phyloP scores from a whole-genome alignment of 805 yeast species.

The Kluyveromyces starmeri region DNA sequence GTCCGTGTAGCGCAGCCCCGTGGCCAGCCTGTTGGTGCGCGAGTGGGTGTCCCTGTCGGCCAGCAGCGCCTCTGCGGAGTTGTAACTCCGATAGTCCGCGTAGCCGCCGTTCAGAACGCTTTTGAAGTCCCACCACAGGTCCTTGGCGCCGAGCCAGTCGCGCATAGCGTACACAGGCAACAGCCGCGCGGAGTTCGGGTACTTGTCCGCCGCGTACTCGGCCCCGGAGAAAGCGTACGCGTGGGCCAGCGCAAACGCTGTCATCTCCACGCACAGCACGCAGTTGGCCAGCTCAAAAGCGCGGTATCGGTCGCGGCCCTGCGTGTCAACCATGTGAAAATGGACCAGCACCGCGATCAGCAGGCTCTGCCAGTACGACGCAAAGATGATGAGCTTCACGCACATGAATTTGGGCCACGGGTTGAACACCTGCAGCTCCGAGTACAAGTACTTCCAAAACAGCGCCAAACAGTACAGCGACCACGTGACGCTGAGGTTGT shows the following conservation, averaged over 20 bases:
- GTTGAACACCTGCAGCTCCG: constrained; percentile 65
- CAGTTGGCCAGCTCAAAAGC: constrained; percentile 69
- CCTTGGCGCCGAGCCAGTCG: constrained; percentile 73
- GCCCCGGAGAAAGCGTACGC: constrained; percentile 73
- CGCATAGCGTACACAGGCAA: constrained; percentile 52
- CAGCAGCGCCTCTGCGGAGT: constrained; percentile 62
- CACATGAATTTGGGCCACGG: constrained; percentile 92
- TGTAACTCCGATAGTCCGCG: constrained; percentile 77
- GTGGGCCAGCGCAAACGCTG: constrained; percentile 83
- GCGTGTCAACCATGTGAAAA: constrained; percentile 34
- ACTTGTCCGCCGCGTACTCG: constrained; percentile 51
- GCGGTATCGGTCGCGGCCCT: constrained; percentile 27
- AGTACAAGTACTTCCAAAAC: constrained; percentile 86
- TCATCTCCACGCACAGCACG: constrained; percentile 70
- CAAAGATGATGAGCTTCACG: constrained; percentile 89
- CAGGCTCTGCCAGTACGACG: constrained; percentile 95
- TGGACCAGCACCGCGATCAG: constrained; percentile 45
- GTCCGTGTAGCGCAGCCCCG: constrained; percentile 73
- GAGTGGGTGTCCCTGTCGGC: constrained; percentile 62
- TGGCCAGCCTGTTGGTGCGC: constrained; percentile 59
- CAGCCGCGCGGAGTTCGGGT: constrained; percentile 66
- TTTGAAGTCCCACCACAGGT: constrained; percentile 69
- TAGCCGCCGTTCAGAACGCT: constrained; percentile 57
- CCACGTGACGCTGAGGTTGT: constrained; percentile 71
- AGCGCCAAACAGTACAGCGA: constrained; percentile 80